Evolutionary conservation across 352 stramenopile species (phyloP), one percentile per base, ranked within the genome.

Genomic region (Globisporangium solare): DNA sequence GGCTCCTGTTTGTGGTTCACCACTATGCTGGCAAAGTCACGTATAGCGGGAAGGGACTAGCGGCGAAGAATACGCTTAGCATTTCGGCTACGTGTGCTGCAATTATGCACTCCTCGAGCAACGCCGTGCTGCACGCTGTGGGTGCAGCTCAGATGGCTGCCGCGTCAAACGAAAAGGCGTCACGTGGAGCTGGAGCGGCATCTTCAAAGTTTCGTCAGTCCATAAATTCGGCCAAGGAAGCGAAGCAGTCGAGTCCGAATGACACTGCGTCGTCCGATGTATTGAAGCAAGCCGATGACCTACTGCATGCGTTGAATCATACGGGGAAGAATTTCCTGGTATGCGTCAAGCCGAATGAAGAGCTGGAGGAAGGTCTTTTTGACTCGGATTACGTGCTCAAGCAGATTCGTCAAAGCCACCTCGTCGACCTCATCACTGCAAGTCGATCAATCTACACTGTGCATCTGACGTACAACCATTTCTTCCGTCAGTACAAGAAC

Each of bases 21-120:
- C 83, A 94, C 41, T 83, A 83, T 41, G 71, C 67, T 37, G 79
- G 76, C 2, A 89, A 89, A 51, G 76, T 89, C 2, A 88, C 76
- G 14, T 94, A 94, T 63, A 85, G 74, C 48, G 83, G 77, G 11
- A 89, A 91, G 54, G 76, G 79, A 1, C 56, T 94, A 17, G 73
- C 74, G 2, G 54, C 70, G 1, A 87, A 85, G 56, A 94, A 94
- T 56, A 79, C 76, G 6, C 61, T 89, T 14, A 86, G 63, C 21
- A 88, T 94, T 45, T 94, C 83, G 7, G 70, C 81, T 0, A 94
- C 83, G 6, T 90, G 81, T 57, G 81, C 75, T 1, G 83, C 83
- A 6, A 94, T 94, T 47, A 88, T 94, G 74, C 81, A 92, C 22
- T 92, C 81, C 14, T 94, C 83, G 20, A 91, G 82, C 50, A 94